Percentiles rank a stretch among this genome's conserved stretches.
phyloP scores from a whole-genome alignment of 768 basidiomycete genomes.

The Lentinula boryana region DNA sequence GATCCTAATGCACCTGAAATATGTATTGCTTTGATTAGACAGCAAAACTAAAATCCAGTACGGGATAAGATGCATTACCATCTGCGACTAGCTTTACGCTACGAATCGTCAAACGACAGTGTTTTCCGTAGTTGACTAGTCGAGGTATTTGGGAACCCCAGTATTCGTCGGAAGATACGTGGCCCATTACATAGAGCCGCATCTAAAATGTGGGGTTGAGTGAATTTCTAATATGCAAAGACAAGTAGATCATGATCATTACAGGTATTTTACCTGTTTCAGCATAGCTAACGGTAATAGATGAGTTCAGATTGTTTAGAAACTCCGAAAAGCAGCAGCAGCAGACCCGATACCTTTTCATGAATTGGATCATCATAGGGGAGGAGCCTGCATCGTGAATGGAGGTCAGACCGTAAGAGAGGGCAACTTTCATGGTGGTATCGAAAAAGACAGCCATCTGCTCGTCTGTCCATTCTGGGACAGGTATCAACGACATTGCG shows the following conservation, averaged over 20 bases:
- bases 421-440: slow-evolving; percentile 59
- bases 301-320: not conserved
- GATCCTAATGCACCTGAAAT: slow-evolving; percentile 77
- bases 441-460: slow-evolving; percentile 55
- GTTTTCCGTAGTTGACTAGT: slow-evolving; percentile 51
- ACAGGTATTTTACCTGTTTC: slow-evolving; percentile 66
- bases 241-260: slow-evolving; percentile 15
- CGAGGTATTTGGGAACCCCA: slow-evolving; percentile 62
- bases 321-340: not conserved
- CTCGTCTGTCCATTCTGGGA: slow-evolving; percentile 57
- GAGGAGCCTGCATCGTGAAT: slow-evolving; percentile 76
- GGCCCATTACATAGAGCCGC: slow-evolving; percentile 59
- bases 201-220: slow-evolving; percentile 28
- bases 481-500: slow-evolving; percentile 71
- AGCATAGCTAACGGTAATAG: slow-evolving; percentile 46
- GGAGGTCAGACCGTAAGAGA: slow-evolving; percentile 76
- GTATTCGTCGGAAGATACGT: slow-evolving; percentile 45
- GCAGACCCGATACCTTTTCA: slow-evolving; percentile 43
- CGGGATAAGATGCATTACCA: slow-evolving; percentile 31
- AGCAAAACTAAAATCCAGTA: not conserved
- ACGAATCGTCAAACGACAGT: slow-evolving; percentile 49
- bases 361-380: slow-evolving; percentile 53
- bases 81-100: slow-evolving; percentile 76
- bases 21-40: not conserved
- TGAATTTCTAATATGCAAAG: not conserved